Percentiles rank a stretch among this genome's conserved stretches.
These are phyloP conservation scores for Skeletonema potamos DNA, from an alignment of 108 stramenopile species.

Conservation along the genomic window DNA sequence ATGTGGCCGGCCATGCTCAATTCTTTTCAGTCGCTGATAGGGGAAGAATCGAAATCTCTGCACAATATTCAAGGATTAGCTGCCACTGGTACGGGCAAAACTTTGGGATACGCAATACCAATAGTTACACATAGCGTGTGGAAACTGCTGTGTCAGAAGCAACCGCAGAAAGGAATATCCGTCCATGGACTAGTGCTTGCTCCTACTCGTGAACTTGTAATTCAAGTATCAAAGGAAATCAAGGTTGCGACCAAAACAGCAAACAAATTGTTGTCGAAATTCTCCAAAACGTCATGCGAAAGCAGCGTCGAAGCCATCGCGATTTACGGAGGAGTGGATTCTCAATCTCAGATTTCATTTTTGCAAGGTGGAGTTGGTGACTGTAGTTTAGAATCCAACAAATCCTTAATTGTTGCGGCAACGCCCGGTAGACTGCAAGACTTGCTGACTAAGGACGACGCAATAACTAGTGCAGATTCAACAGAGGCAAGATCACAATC, in stretches of 20 bases:
- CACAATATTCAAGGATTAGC: slow-evolving; percentile 63
- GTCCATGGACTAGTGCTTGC: slow-evolving; percentile 34
- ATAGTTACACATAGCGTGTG: slow-evolving; percentile 47
- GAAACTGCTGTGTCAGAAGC: background rate
- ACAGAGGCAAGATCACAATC: slow-evolving; percentile 18
- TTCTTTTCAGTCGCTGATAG: slow-evolving; percentile 1
- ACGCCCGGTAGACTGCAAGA: slow-evolving; percentile 84
- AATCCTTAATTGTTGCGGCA: slow-evolving; percentile 65
- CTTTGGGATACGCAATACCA: slow-evolving; percentile 80
- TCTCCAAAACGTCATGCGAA: slow-evolving; percentile 3
- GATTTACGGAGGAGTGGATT: background rate
- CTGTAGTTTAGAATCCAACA: slow-evolving; percentile 11
- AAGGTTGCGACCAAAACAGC: slow-evolving; percentile 54
- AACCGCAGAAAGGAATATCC: slow-evolving; percentile 80
- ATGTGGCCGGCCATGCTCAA: slow-evolving; percentile 61
- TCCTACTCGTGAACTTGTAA: slow-evolving; percentile 46
- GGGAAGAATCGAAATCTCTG: background rate
- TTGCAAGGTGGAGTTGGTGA: slow-evolving; percentile 21
- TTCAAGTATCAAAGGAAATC: slow-evolving; percentile 41
- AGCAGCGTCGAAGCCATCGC: slow-evolving; percentile 4
- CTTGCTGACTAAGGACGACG: slow-evolving; percentile 61
- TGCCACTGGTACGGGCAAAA: slow-evolving; percentile 88
- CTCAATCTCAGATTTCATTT: slow-evolving; percentile 49
- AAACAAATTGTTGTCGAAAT: slow-evolving; percentile 5
- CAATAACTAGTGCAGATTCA: slow-evolving; percentile 9